Conservation (phyloP, 2,329 filamentous ascomycete genomes). For the Basipetospora chlamydospora region DNA sequence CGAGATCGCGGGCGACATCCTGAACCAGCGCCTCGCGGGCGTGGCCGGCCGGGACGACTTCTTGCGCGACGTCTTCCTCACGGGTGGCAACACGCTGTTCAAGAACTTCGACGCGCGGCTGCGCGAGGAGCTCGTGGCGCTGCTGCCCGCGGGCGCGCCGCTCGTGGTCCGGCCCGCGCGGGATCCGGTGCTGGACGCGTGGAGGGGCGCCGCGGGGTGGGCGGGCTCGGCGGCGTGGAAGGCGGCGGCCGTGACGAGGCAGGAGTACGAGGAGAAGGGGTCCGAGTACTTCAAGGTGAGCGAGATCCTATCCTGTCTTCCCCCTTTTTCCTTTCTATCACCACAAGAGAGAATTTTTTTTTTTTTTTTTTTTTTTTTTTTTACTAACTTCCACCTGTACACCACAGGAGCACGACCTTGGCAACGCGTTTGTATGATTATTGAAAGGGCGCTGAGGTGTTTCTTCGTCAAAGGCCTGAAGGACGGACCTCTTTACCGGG, state of each 20-base stretch:
- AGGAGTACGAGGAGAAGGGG: conserved; percentile 86
- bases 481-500: no score
- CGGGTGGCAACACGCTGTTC: conserved; percentile 85
- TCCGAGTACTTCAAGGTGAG: conserved; percentile 79
- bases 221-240: conserved; percentile 46
- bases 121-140: conserved; percentile 53
- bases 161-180: conserved; percentile 59
- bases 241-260: conserved; percentile 54
- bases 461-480: no score
- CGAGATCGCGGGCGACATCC: conserved; percentile 81
- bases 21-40: conserved; percentile 62
- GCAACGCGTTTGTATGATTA: conserved; percentile 39
- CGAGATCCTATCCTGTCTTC: conserved; percentile 5
- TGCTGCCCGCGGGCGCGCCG: conserved; percentile 53
- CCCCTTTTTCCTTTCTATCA: background rate
- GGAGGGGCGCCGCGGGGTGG: conserved; percentile 87
- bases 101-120: conserved; percentile 74
- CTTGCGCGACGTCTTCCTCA: conserved; percentile 78
- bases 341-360: background rate
- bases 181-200: conserved; percentile 74
- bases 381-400: conserved; percentile 5
- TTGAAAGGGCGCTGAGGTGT: background rate
- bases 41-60: conserved; percentile 49
- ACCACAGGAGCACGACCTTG: conserved; percentile 48
- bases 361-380: conserved; percentile 3